Evolutionary conservation across 768 basidiomycete species (phyloP).

Genomic region (Auricularia heimuer): DNA sequence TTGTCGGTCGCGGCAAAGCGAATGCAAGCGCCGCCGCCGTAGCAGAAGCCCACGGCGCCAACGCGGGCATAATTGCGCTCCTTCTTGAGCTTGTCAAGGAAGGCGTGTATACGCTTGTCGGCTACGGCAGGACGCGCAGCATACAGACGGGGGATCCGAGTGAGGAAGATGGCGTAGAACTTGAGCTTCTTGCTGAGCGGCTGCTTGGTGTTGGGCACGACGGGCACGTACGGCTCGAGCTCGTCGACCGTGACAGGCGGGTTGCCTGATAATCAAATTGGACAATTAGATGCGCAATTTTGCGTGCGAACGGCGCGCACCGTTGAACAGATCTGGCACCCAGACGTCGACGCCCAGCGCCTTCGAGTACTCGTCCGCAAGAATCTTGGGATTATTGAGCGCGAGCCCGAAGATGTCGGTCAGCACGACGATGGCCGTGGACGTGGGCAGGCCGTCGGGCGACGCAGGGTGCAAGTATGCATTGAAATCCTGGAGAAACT

Average conservation of each 20-base stretch:
- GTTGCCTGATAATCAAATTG: conserved; percentile 14
- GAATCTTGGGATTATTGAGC: conserved; percentile 42
- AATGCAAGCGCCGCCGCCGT: conserved; percentile 23
- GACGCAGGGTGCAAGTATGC: conserved; percentile 36
- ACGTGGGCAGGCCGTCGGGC: conserved; percentile 12
- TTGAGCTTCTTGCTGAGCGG: conserved; percentile 13
- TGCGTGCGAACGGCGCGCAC: conserved; percentile 20
- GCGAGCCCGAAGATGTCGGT: conserved; percentile 50
- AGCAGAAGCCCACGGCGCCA: conserved; percentile 34
- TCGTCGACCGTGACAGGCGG: conserved; percentile 19
- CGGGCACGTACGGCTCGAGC: conserved; percentile 21
- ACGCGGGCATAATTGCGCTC: conserved; percentile 31
- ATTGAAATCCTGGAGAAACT: conserved; percentile 21
- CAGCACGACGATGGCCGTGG: conserved; percentile 39
- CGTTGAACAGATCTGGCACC: conserved; percentile 52
- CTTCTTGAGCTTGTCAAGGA: conserved; percentile 27
- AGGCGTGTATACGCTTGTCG: conserved; percentile 20
- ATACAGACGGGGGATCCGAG: conserved; percentile 14
- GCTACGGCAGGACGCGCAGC: conserved; percentile 20
- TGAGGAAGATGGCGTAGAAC: conserved; percentile 14
- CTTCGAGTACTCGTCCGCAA: conserved; percentile 45
- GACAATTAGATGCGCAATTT: neutral
- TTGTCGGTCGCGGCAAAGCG: conserved; percentile 21
- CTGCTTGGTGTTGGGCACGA: conserved; percentile 18
- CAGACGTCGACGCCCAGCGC: conserved; percentile 48